phyloP scores from a whole-genome alignment of 495 filamentous ascomycete species.

The Penicillium desertorum region DNA sequence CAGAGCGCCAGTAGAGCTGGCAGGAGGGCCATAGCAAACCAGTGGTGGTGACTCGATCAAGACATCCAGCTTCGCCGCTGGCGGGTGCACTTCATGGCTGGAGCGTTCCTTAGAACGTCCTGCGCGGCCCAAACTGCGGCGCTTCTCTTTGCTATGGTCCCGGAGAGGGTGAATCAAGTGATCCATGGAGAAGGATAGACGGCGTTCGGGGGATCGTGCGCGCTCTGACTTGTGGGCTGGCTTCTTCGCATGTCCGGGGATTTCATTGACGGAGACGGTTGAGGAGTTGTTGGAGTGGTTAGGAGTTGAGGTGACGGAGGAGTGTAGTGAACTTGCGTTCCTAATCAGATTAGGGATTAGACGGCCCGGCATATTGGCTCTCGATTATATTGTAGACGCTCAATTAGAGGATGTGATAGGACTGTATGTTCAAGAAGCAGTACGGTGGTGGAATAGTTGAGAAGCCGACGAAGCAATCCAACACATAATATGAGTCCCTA shows the following conservation, averaged over 20 bases:
- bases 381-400: background rate
- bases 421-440: slow-evolving; percentile 30
- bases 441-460: slow-evolving; percentile 31
- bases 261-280: slow-evolving; percentile 46
- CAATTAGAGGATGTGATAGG: slow-evolving; percentile 9
- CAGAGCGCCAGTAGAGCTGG: slow-evolving; percentile 79
- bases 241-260: slow-evolving; percentile 37
- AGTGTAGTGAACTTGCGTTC: slow-evolving; percentile 39
- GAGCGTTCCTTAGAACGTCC: slow-evolving; percentile 45
- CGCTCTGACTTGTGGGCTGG: slow-evolving; percentile 31
- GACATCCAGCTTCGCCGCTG: slow-evolving; percentile 65
- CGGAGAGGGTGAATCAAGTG: slow-evolving; percentile 48
- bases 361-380: slow-evolving; percentile 46
- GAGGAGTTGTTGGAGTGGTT: slow-evolving; percentile 44
- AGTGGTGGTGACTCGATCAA: slow-evolving; percentile 87
- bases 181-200: slow-evolving; percentile 47
- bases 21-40: slow-evolving; percentile 74
- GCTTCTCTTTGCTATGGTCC: slow-evolving; percentile 48
- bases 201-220: slow-evolving; percentile 44
- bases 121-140: slow-evolving; percentile 36
- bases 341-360: slow-evolving; percentile 48
- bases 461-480: slow-evolving; percentile 24
- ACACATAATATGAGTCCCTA: slow-evolving; percentile 28
- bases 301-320: slow-evolving; percentile 37
- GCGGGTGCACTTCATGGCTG: slow-evolving; percentile 25